Conservation (phyloP, 139 green algal species). For the Yamagishiella unicocca region DNA sequence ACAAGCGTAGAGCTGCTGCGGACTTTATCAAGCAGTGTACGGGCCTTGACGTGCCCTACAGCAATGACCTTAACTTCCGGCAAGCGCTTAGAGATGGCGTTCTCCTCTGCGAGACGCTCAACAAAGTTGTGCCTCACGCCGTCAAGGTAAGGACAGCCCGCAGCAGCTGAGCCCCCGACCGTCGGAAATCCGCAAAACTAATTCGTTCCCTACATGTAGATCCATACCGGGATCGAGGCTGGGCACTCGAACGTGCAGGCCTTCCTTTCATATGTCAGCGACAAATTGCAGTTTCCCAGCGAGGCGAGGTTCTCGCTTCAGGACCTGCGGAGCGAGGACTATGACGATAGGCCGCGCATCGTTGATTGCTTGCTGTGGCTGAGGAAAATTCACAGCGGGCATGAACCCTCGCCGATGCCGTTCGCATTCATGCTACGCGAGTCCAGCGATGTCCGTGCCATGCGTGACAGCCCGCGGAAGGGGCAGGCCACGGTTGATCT, state of each 20-base stretch:
- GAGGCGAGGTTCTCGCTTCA: constrained; percentile 63
- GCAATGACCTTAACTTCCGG: constrained; percentile 69
- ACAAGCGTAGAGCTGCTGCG: constrained; percentile 53
- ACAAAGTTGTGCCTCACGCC: constrained; percentile 47
- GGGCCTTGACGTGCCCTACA: constrained; percentile 54
- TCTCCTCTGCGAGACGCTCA: constrained; percentile 74
- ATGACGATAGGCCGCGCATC: constrained; percentile 66
- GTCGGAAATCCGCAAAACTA: neutral
- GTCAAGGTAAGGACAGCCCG: neutral
- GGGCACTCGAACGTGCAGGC: constrained; percentile 59
- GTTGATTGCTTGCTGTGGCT: constrained; percentile 75
- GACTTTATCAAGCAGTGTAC: constrained; percentile 68
- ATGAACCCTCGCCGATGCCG: neutral
- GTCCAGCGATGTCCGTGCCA: neutral
- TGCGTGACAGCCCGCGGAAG: constrained; percentile 32
- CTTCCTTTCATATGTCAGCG: constrained; percentile 63
- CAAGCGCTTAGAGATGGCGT: constrained; percentile 69
- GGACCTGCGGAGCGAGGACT: constrained; percentile 67
- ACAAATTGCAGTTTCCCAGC: constrained; percentile 54
- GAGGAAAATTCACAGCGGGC: constrained; percentile 53
- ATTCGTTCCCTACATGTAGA: neutral
- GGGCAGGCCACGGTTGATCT: neutral
- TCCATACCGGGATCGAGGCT: neutral
- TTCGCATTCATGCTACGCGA: constrained; percentile 6
- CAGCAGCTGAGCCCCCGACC: neutral